Percentiles rank a stretch among this genome's conserved stretches.
Conservation (phyloP, 192 early-diverging fungal genomes). For the Radiomyces spectabilis region DNA sequence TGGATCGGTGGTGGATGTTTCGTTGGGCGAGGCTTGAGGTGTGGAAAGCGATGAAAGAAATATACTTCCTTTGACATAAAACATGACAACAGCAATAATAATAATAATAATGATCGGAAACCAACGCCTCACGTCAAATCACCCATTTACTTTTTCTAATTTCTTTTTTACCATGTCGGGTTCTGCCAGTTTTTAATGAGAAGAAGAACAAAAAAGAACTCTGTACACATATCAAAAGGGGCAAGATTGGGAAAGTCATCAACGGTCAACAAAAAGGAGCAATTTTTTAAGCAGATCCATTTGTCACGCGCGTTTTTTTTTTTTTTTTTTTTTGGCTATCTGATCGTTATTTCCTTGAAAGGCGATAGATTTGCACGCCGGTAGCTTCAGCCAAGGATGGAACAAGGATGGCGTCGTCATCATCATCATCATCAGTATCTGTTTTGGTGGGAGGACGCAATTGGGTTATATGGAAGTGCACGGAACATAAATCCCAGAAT, state of each 20-base stretch:
- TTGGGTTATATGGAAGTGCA: conserved; percentile 15
- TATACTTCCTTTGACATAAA: background rate
- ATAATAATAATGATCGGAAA: background rate
- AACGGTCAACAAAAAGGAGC: background rate
- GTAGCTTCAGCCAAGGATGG: background rate
- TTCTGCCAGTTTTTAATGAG: too few relatives aligned
- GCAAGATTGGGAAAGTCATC: background rate
- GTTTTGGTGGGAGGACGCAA: too few relatives aligned
- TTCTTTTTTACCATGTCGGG: too few relatives aligned
- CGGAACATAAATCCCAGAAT: conserved; percentile 24
- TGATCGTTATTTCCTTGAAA: background rate
- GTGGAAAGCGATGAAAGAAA: background rate
- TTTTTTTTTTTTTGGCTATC: too few relatives aligned
- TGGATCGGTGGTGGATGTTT: too few relatives aligned
- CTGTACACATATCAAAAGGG: background rate
- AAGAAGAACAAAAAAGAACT: too few relatives aligned
- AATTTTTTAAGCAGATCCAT: background rate
- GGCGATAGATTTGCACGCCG: conserved; percentile 15
- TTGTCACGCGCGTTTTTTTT: too few relatives aligned
- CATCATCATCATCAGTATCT: background rate
- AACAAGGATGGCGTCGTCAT: conserved; percentile 8
- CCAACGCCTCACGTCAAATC: too few relatives aligned
- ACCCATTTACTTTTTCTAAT: too few relatives aligned
- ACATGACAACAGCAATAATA: background rate
- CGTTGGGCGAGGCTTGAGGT: too few relatives aligned